A percentile compares a stretch with the other conserved stretches of the same genome.
phyloP scores from a whole-genome alignment of 768 basidiomycete species.

The Hygrocybe coccinea region DNA sequence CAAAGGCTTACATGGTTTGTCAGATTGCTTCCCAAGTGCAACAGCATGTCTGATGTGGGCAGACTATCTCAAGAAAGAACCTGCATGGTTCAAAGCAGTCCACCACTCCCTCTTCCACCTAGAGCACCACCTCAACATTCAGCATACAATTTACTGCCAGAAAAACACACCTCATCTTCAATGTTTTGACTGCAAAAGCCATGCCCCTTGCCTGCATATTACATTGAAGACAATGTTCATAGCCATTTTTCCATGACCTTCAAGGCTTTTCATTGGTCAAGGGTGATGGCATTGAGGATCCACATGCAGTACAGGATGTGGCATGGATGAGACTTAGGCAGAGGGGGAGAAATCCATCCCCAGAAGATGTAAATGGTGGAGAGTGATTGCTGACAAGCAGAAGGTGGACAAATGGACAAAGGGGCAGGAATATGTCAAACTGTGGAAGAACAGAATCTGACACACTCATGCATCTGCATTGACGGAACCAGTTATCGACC shows the following conservation, averaged over 20 bases:
- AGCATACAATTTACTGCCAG: conserved; percentile 45
- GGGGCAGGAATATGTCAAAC: conserved; percentile 64
- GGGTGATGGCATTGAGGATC: conserved; percentile 50
- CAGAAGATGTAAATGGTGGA: conserved; percentile 85
- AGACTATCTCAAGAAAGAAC: conserved; percentile 56
- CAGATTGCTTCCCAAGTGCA: no score
- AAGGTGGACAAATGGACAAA: conserved; percentile 56
- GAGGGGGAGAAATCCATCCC: conserved; percentile 71
- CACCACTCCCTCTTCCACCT: conserved; percentile 82
- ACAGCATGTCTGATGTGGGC: conserved; percentile 76
- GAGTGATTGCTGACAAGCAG: conserved; percentile 50
- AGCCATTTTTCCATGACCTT: conserved; percentile 93
- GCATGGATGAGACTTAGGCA: conserved; percentile 80
- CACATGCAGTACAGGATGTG: conserved; percentile 52
- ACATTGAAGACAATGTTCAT: conserved; percentile 81
- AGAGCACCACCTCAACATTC: conserved; percentile 59
- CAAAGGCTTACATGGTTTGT: no score
- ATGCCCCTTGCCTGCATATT: conserved; percentile 58
- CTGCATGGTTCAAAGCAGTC: conserved; percentile 86
- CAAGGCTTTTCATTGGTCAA: conserved; percentile 90
- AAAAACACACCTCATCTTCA: no score
- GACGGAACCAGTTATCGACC: conserved; percentile 35
- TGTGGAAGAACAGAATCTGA: conserved; percentile 67
- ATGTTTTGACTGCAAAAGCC: conserved; percentile 38
- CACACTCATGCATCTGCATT: conserved; percentile 60